Percentiles rank a stretch among this genome's conserved stretches.
These are phyloP conservation scores for Diplodia mutila DNA, from an alignment of 2,329 filamentous ascomycete genomes.

Conservation along the genomic window DNA sequence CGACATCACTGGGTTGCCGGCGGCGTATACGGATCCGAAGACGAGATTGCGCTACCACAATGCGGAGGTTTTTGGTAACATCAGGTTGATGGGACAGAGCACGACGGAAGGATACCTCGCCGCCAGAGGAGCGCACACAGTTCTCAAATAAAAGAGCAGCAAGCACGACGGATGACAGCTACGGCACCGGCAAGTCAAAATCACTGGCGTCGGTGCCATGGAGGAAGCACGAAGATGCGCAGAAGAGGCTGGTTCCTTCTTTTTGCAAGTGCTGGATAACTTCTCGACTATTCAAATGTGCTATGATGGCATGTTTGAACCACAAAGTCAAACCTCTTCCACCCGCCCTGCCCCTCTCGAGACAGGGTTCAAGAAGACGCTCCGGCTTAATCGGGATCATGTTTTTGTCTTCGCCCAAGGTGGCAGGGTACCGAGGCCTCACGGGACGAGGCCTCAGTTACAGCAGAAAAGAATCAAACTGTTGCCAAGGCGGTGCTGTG, in stretches of 20 bases:
- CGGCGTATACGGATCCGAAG: constrained; percentile 93
- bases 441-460: constrained; percentile 63
- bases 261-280: neutral
- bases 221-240: neutral
- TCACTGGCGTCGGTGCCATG: neutral
- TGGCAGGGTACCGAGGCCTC: constrained; percentile 82
- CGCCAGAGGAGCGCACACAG: constrained; percentile 86
- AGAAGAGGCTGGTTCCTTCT: neutral
- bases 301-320: constrained; percentile 66
- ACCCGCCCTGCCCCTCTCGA: constrained; percentile 82
- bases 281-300: no score
- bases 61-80: constrained; percentile 84
- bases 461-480: constrained; percentile 53
- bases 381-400: constrained; percentile 99
- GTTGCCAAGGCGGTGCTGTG: constrained; percentile 55
- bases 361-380: constrained; percentile 81
- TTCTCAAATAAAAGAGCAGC: constrained; percentile 71
- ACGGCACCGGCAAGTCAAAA: neutral
- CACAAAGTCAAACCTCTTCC: constrained; percentile 96
- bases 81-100: constrained; percentile 79
- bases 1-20: constrained; percentile 91
- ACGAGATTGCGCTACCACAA: constrained; percentile 91
- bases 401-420: constrained; percentile 70
- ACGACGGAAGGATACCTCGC: constrained; percentile 87
- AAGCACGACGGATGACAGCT: neutral